A percentile compares a stretch with the other conserved stretches of the same genome.
These are phyloP conservation scores for Favolaschia claudopus DNA, from an alignment of 768 basidiomycete species.

Conservation along the genomic window DNA sequence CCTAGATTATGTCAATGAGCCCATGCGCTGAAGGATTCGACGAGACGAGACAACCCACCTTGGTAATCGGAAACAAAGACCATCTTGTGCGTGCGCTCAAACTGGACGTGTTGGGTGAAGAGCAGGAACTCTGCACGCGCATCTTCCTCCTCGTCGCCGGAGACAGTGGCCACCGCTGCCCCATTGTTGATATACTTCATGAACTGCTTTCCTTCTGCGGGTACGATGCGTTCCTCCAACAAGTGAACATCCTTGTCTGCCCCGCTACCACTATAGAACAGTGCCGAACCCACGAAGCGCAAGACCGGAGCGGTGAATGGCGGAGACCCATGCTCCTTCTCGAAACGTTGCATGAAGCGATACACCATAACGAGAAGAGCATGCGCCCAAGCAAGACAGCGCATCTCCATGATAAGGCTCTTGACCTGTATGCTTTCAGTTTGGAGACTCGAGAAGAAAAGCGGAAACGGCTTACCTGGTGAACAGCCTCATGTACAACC, in stretches of 20 bases:
- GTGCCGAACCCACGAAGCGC: not conserved
- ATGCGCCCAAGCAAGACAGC: not conserved
- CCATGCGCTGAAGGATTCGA: too few species aligned
- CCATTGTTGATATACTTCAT: constrained; percentile 36
- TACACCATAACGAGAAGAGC: not conserved
- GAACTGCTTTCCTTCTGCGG: constrained; percentile 21
- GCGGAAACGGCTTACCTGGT: not conserved
- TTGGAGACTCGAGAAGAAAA: too few species aligned
- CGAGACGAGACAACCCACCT: constrained; percentile 16
- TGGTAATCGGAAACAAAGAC: constrained; percentile 37
- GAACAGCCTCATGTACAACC: not conserved
- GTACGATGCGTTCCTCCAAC: constrained; percentile 22
- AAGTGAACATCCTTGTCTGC: constrained; percentile 4
- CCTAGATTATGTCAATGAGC: constrained; percentile 1
- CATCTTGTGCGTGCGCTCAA: constrained; percentile 25
- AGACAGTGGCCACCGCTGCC: constrained; percentile 6
- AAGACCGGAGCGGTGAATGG: not conserved
- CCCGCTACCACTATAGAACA: not conserved
- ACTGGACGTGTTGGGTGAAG: constrained; percentile 35
- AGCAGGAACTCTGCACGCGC: constrained; percentile 29
- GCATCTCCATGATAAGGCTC: not conserved
- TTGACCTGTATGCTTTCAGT: too few species aligned
- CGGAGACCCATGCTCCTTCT: not conserved
- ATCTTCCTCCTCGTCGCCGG: not conserved
- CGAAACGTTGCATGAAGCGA: not conserved